Percentiles rank a stretch among this genome's conserved stretches.
phyloP scores from a whole-genome alignment of 2,329 filamentous ascomycete species.

The Penicillium capsulatum region DNA sequence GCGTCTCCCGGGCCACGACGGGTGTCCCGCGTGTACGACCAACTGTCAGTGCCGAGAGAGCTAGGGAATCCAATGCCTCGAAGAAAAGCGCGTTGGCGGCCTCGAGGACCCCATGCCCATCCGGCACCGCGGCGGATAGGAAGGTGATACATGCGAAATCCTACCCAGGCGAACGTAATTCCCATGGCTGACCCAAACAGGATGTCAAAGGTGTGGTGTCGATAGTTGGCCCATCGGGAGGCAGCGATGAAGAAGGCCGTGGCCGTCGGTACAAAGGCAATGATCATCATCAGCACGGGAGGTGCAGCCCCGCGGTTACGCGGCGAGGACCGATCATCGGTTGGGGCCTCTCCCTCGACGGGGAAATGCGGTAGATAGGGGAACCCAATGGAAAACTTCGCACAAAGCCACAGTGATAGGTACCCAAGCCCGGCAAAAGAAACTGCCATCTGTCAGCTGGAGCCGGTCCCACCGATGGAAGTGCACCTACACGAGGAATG shows the following conservation, averaged over 20 bases:
- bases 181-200: conserved; percentile 80
- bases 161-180: conserved; percentile 63
- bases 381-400: conserved; percentile 48
- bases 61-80: conserved; percentile 32
- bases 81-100: conserved; percentile 63
- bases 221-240: conserved; percentile 81
- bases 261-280: conserved; percentile 68
- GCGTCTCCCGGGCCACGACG: no score
- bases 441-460: conserved; percentile 37
- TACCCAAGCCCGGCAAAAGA: conserved; percentile 78
- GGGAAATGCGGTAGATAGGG: conserved; percentile 38
- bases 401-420: conserved; percentile 77
- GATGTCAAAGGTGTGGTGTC: conserved; percentile 91
- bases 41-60: conserved; percentile 29
- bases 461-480: not conserved
- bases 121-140: conserved; percentile 74
- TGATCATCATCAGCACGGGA: conserved; percentile 69
- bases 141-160: conserved; percentile 81
- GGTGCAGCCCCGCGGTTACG: conserved; percentile 76
- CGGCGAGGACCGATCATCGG: conserved; percentile 42
- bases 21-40: conserved; percentile 15
- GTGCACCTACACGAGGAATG: conserved; percentile 59
- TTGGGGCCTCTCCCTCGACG: conserved; percentile 21
- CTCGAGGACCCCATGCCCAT: conserved; percentile 84
- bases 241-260: conserved; percentile 75